phyloP scores from a whole-genome alignment of 1,284 basidiomycete species.

The Tilletia indica region DNA sequence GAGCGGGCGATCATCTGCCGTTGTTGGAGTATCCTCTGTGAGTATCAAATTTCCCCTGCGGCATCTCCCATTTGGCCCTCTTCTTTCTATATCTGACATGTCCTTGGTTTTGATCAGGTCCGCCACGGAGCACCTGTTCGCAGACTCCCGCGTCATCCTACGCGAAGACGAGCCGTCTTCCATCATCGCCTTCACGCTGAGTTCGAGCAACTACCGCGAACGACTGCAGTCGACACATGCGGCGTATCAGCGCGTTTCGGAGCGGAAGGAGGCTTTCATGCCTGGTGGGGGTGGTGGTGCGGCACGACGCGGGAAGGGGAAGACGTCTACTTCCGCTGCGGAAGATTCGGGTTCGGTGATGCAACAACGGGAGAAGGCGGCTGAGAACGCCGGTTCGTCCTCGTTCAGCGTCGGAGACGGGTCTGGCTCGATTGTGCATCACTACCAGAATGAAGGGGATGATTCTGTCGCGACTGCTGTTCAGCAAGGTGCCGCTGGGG shows the following conservation, averaged over 20 bases:
- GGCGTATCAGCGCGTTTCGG: conserved; percentile 21
- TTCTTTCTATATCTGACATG: background rate
- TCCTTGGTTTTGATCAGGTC: conserved; percentile 12
- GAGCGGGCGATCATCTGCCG: conserved; percentile 61
- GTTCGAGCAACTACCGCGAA: conserved; percentile 73
- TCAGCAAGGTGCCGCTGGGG: background rate
- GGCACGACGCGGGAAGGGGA: no score
- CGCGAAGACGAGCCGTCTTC: conserved; percentile 97
- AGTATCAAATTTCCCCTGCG: conserved; percentile 28
- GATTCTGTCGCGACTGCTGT: background rate
- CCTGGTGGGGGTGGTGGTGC: conserved; percentile 61
- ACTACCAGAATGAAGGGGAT: background rate
- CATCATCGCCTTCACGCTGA: conserved; percentile 91
- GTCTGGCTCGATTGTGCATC: background rate
- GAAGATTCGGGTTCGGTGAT: no score
- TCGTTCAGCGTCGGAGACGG: background rate
- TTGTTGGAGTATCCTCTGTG: conserved; percentile 62
- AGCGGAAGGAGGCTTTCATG: conserved; percentile 65
- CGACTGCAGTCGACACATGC: conserved; percentile 32
- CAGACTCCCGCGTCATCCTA: conserved; percentile 90
- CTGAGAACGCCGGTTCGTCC: no score
- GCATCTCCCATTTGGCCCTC: background rate
- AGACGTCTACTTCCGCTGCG: no score
- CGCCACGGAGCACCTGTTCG: conserved; percentile 67
- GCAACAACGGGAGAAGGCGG: no score